Evolutionary conservation across 805 yeast genomes (phyloP), one percentile per base, ranked within the genome.

Genomic region (Aciculoconidium aculeatum): DNA sequence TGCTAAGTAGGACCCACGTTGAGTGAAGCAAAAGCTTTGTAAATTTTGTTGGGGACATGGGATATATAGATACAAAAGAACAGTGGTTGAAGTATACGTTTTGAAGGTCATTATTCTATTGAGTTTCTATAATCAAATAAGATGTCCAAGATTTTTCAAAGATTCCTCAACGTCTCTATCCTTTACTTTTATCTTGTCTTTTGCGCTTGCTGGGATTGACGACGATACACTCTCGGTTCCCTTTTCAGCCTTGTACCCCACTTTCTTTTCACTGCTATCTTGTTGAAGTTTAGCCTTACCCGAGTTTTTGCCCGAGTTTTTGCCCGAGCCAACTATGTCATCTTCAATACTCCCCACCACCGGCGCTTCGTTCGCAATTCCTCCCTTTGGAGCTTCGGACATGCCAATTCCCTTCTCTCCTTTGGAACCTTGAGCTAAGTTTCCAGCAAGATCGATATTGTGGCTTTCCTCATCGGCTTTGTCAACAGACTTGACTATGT

Each of bases 311-410:
- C 27, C 15, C 30, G 16, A 17, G 20, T 33, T 37, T 21, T 46
- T 47, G 6, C 43, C 49, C 3, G 44, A 38, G 8, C 53, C 55
- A 11, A 47, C 38, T 11, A 47, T 26, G 32, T 39, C 29, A 16
- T 54, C 65, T 32, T 57, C 65, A 36, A 61, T 63, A 28, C 49
- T 58, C 6, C 69, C 69, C 2, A 64, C 70, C 1, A 61, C 34
- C 11, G 62, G 61, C 1, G 60, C 69, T 40, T 64, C 70, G 42
- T 64, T 64, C 21, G 68, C 70, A 33, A 62, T 49, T 2, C 70
- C 70, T 9, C 70, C 70, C 41, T 59, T 61, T 8, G 70, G 70
- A 3, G 70, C 70, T 31, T 64, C 68, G 11, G 43, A 45, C 4
- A 64, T 58, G 2, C 66, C 69, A 20, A 45, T 32, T 4, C 67